Evolutionary conservation across 495 filamentous ascomycete genomes (phyloP).

Genomic region (Xylaria telfairii): DNA sequence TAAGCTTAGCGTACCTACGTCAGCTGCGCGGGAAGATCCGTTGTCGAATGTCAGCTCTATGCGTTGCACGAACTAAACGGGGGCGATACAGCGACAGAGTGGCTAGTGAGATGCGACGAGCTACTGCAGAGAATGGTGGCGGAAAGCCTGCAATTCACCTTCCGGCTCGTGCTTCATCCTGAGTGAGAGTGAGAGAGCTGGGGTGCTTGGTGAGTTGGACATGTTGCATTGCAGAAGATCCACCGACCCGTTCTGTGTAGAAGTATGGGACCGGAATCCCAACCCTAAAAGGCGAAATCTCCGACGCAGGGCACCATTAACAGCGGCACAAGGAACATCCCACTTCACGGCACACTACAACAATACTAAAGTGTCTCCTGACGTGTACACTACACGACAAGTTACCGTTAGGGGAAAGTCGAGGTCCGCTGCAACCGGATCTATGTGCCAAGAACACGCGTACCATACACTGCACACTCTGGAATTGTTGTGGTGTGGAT

Average conservation of each 20-base stretch:
- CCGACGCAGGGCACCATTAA: slow-evolving; percentile 23
- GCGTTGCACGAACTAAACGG: neutral
- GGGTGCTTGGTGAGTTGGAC: slow-evolving; percentile 24
- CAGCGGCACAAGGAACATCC: slow-evolving; percentile 19
- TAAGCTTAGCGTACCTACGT: slow-evolving; percentile 23
- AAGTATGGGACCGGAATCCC: slow-evolving; percentile 13
- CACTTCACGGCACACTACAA: slow-evolving; percentile 8
- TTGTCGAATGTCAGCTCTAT: neutral
- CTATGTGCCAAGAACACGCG: neutral
- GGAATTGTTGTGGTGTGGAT: neutral
- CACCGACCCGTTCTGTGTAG: slow-evolving; percentile 1
- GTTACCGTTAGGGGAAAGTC: slow-evolving; percentile 5
- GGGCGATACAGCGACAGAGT: neutral
- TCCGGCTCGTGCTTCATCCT: neutral
- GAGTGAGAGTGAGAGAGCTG: slow-evolving; percentile 9
- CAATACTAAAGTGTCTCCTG: neutral
- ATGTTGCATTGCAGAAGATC: slow-evolving; percentile 18
- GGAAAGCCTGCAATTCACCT: neutral
- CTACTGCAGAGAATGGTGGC: neutral
- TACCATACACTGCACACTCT: neutral
- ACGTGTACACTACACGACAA: neutral
- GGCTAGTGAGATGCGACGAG: neutral
- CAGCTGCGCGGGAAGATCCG: slow-evolving; percentile 27
- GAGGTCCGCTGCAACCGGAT: slow-evolving; percentile 10
- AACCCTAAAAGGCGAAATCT: slow-evolving; percentile 20